Evolutionary conservation across 2,329 filamentous ascomycete genomes (phyloP).

Genomic region (Stachybotrys chlorohalonatus): DNA sequence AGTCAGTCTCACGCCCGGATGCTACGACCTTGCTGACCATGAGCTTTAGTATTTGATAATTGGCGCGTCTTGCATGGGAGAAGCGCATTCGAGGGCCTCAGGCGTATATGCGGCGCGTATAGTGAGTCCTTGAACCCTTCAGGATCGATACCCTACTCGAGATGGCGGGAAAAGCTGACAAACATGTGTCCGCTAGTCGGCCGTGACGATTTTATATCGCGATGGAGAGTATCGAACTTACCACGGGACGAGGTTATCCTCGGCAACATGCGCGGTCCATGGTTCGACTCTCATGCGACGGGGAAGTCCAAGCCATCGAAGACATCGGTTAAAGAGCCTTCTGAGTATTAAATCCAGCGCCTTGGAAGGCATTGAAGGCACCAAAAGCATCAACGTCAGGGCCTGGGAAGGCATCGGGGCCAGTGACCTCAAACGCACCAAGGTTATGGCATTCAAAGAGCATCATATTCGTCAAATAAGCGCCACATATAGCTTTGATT

Average conservation of each 20-base stretch:
- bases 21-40: background rate
- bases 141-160: slow-evolving; percentile 3
- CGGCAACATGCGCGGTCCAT: slow-evolving; percentile 15
- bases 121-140: slow-evolving; percentile 48
- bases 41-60: slow-evolving; percentile 73
- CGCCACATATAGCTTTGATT: too few species aligned
- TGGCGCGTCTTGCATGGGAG: slow-evolving; percentile 90
- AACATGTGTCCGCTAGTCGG: slow-evolving; percentile 44
- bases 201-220: slow-evolving; percentile 71
- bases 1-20: slow-evolving; percentile 42
- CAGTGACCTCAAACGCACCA: too few species aligned
- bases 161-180: background rate
- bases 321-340: too few species aligned
- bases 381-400: too few species aligned
- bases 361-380: too few species aligned
- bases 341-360: too few species aligned
- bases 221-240: slow-evolving; percentile 64
- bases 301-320: too few species aligned
- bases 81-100: slow-evolving; percentile 69
- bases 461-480: too few species aligned
- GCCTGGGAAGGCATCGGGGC: too few species aligned
- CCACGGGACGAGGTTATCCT: slow-evolving; percentile 33
- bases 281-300: too few species aligned
- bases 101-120: slow-evolving; percentile 87
- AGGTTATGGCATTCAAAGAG: too few species aligned